A percentile compares a stretch with the other conserved stretches of the same genome.
phyloP scores from a whole-genome alignment of 1,139 yeast genomes.

The Pichia sp. region DNA sequence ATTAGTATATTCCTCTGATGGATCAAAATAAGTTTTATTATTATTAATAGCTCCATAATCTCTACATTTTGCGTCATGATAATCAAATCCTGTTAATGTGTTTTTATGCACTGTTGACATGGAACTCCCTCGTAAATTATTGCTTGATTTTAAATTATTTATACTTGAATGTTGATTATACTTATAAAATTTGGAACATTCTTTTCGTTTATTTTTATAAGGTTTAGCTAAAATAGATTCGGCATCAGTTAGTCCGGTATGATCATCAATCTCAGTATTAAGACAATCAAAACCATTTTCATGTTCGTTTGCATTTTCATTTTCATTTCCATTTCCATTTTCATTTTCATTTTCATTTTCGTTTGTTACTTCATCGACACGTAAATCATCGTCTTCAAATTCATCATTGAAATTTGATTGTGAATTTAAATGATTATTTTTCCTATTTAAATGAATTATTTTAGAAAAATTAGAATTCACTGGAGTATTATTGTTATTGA shows the following conservation, averaged over 20 bases:
- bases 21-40: slow-evolving; percentile 5
- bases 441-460: slow-evolving; percentile 13
- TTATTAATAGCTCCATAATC: slow-evolving; percentile 9
- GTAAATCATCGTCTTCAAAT: not conserved
- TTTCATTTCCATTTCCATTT: slow-evolving; percentile 14
- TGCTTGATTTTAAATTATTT: not conserved
- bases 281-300: too few species aligned
- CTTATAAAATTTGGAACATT: too few species aligned
- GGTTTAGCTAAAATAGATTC: slow-evolving; percentile 23
- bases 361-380: not conserved
- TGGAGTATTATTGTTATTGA: not conserved
- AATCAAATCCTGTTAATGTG: not conserved
- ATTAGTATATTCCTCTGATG: slow-evolving; percentile 11
- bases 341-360: not conserved
- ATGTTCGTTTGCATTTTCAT: slow-evolving; percentile 13
- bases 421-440: too few species aligned
- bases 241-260: slow-evolving; percentile 22
- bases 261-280: slow-evolving; percentile 21
- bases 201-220: slow-evolving; percentile 7
- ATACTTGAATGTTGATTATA: too few species aligned
- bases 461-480: slow-evolving; percentile 1
- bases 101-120: not conserved
- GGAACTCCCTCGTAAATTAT: not conserved
- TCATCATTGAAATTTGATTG: not conserved
- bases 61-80: not conserved